phyloP scores from a whole-genome alignment of 768 basidiomycete species.

The Lactarius psammicola region DNA sequence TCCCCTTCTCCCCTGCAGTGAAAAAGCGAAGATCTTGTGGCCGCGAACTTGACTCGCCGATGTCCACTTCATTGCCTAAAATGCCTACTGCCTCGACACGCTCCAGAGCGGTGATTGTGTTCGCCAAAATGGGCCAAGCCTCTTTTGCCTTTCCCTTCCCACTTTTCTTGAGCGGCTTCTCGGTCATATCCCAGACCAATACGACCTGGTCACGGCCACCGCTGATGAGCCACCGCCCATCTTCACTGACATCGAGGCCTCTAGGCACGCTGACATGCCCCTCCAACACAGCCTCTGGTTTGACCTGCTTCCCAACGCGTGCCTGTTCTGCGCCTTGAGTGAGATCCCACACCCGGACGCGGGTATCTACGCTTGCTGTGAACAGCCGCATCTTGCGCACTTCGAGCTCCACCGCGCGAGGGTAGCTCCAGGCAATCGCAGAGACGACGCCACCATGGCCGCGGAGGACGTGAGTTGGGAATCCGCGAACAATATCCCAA shows the following conservation, averaged over 20 bases:
- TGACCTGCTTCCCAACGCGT: conserved; percentile 52
- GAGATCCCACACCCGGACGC: conserved; percentile 90
- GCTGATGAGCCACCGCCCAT: conserved; percentile 87
- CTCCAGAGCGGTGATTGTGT: conserved; percentile 82
- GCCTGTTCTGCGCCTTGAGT: conserved; percentile 51
- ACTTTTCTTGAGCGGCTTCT: conserved; percentile 37
- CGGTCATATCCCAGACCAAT: conserved; percentile 80
- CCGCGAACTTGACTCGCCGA: conserved; percentile 43
- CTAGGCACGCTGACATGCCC: conserved; percentile 95
- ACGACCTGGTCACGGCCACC: conserved; percentile 94
- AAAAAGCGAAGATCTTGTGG: conserved; percentile 60
- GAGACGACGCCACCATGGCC: conserved; percentile 98
- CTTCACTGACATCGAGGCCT: conserved; percentile 78
- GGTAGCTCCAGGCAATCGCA: conserved; percentile 83
- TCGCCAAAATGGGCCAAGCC: conserved; percentile 58
- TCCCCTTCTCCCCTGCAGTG: conserved; percentile 90
- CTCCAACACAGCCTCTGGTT: conserved; percentile 81
- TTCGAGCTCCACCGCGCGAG: conserved; percentile 44
- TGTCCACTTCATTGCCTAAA: conserved; percentile 50
- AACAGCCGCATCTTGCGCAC: conserved; percentile 70
- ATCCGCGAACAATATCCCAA: conserved; percentile 87
- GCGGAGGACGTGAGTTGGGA: conserved; percentile 90
- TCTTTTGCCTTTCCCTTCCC: conserved; percentile 50
- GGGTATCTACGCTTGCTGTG: conserved; percentile 89
- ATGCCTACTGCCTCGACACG: conserved; percentile 86